Base-by-base conservation (phyloP, 2,329 filamentous ascomycete genomes). In the Hymenoscyphus infarciens region DNA sequence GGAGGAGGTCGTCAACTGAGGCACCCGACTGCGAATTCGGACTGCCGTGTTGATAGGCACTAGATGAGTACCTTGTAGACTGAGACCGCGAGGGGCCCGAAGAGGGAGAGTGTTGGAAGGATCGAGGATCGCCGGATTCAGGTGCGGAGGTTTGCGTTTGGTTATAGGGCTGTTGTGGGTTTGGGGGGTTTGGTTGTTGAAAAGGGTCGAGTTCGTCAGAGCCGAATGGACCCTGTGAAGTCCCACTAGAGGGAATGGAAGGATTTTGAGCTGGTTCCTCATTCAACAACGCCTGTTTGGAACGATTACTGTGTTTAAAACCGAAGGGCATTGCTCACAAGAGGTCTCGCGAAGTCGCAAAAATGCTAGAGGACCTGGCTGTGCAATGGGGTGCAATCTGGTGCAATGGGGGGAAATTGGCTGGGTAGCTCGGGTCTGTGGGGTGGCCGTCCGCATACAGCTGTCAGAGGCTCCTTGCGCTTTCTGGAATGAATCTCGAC, bases 221-320 rank as follows among this genome's bases (percentile, higher is more conserved):
- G 56, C 56, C 35, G 29, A 38, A 57, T 38, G 31, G 19, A 22
- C 19, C 15, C 15, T n/a, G 33, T 39, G 56, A 38, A 25, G 56
- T 27, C 38, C 56, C 56, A 19, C 56, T 57, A 19, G 29, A 11
- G 42, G 33, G 42, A 35, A 11, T 22, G 25, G 42, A 59, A 59
- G 57, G 57, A 53, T 54, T 25, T 11, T 35, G 33, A 13, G 33
- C 33, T 10, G 66, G 61, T 66, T 73, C 71, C 65, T 68, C 67
- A 35, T 35, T 35, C 33, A 35, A 35, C 70, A 74, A 68, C 63
- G 68, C 68, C 68, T 70, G 71, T 66, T 70, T 73, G 62, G 73
- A 74, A 68, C 72, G 71, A 70, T 74, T 73, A 64, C 65, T 72
- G 58, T 73, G 70, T 58, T 69, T 69, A 56, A 68, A 65, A 65